Conservation (phyloP, 805 yeast genomes). For the Teunomyces pallodes region DNA sequence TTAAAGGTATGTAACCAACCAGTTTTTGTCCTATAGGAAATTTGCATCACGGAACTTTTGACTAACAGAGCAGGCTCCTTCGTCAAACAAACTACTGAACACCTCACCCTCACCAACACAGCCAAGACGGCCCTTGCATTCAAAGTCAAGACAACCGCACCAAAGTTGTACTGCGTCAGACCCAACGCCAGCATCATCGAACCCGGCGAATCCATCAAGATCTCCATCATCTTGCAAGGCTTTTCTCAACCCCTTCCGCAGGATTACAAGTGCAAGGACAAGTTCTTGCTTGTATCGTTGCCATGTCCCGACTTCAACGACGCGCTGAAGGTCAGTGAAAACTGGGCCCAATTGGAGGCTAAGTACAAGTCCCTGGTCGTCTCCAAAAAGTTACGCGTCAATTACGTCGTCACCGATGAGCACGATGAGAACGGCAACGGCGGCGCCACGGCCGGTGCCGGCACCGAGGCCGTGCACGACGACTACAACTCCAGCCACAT, state of each 20-base stretch:
- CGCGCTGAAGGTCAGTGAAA: conserved; percentile 55
- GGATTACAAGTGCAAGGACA: conserved; percentile 82
- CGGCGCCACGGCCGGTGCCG: conserved; percentile 9
- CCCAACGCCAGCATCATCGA: conserved; percentile 83
- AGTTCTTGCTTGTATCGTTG: conserved; percentile 83
- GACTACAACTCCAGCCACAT: conserved; percentile 11
- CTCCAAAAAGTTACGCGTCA: conserved; percentile 67
- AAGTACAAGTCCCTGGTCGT: conserved; percentile 52
- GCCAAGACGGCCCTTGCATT: conserved; percentile 67
- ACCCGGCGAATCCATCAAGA: conserved; percentile 71
- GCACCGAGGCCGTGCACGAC: conserved; percentile 14
- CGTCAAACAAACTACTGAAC: conserved; percentile 66
- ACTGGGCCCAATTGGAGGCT: conserved; percentile 73
- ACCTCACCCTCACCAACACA: conserved; percentile 54
- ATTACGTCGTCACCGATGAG: conserved; percentile 39
- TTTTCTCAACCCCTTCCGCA: conserved; percentile 69
- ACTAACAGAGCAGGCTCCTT: conserved; percentile 58
- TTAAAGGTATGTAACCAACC: conserved; percentile 59
- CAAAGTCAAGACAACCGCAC: conserved; percentile 98
- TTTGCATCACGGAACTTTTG: too few relatives aligned
- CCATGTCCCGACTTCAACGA: conserved; percentile 67
- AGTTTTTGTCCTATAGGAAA: too few relatives aligned
- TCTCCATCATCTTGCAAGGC: conserved; percentile 85
- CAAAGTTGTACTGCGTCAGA: conserved; percentile 91
- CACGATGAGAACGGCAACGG: conserved; percentile 18